phyloP scores from a whole-genome alignment of 768 basidiomycete species.

The Rhodosporidiobolus sp. region DNA sequence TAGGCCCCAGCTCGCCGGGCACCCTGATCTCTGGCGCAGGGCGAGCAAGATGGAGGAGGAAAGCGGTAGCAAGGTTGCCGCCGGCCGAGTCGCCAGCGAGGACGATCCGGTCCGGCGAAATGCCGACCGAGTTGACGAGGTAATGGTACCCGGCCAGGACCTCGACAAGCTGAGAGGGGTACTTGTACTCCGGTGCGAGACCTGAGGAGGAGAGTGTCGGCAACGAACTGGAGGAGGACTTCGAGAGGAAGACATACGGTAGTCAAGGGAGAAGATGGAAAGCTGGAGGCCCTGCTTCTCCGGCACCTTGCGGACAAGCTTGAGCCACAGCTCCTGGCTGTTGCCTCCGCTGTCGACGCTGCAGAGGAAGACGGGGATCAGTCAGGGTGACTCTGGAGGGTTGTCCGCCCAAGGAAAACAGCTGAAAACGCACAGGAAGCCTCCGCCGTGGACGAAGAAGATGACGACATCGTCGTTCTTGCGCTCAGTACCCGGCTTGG shows the following conservation, averaged over 20 bases:
- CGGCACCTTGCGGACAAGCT: not conserved
- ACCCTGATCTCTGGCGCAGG: conserved; percentile 24
- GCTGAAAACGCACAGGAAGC: not conserved
- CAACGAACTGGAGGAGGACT: fast-evolving
- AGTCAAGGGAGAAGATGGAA: conserved; percentile 27
- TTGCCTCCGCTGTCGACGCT: conserved; percentile 18
- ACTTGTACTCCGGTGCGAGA: conserved; percentile 52
- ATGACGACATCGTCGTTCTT: conserved; percentile 26
- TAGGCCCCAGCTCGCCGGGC: conserved; percentile 12
- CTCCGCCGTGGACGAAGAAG: conserved; percentile 29
- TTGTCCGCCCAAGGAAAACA: no score
- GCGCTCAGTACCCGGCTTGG: conserved; percentile 15
- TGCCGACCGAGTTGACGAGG: conserved; percentile 58
- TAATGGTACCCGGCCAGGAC: conserved; percentile 71
- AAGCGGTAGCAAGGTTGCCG: conserved; percentile 59
- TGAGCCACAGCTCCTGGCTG: conserved; percentile 7
- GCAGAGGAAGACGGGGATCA: not conserved
- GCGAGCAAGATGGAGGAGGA: conserved; percentile 47
- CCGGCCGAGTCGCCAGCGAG: conserved; percentile 74
- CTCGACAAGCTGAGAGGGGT: conserved; percentile 73
- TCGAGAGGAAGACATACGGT: conserved; percentile 7
- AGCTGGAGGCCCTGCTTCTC: conserved; percentile 12
- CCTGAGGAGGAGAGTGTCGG: not conserved
- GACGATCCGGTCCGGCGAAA: conserved; percentile 62
- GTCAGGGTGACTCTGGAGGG: no score